Conservation (phyloP, 2,329 filamentous ascomycete species). For the Fragosphaeria purpurea region DNA sequence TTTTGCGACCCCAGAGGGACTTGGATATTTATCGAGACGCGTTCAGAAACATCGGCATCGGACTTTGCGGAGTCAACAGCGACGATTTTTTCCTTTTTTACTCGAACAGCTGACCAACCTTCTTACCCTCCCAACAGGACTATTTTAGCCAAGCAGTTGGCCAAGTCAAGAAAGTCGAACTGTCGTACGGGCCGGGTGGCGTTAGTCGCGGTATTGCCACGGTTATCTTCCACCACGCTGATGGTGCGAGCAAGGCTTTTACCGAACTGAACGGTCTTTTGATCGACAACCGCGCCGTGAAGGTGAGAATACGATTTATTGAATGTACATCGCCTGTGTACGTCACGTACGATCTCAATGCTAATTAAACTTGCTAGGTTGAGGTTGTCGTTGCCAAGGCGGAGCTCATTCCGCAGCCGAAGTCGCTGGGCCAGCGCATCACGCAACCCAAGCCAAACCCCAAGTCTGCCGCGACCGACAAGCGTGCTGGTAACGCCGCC, state of each 20-base stretch:
- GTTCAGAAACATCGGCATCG: constrained; percentile 7
- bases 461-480: constrained; percentile 70
- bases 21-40: neutral
- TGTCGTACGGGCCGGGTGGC: constrained; percentile 88
- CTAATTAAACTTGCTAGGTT: constrained; percentile 44
- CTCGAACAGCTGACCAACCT: constrained; percentile 50
- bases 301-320: constrained; percentile 44
- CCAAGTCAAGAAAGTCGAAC: constrained; percentile 78
- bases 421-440: constrained; percentile 75
- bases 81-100: constrained; percentile 46
- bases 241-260: constrained; percentile 76
- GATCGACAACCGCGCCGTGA: constrained; percentile 84
- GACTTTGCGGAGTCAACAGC: constrained; percentile 18
- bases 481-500: constrained; percentile 45
- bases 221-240: constrained; percentile 71
- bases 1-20: neutral
- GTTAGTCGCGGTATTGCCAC: constrained; percentile 87
- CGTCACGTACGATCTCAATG: neutral
- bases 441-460: constrained; percentile 60
- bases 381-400: constrained; percentile 80
- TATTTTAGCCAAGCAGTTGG: constrained; percentile 87
- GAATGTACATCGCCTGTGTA: neutral
- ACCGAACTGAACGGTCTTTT: constrained; percentile 77
- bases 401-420: constrained; percentile 52
- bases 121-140: constrained; percentile 64